Base-by-base conservation (phyloP, 345 rosid genomes). In the Anacardium occidentale region DNA sequence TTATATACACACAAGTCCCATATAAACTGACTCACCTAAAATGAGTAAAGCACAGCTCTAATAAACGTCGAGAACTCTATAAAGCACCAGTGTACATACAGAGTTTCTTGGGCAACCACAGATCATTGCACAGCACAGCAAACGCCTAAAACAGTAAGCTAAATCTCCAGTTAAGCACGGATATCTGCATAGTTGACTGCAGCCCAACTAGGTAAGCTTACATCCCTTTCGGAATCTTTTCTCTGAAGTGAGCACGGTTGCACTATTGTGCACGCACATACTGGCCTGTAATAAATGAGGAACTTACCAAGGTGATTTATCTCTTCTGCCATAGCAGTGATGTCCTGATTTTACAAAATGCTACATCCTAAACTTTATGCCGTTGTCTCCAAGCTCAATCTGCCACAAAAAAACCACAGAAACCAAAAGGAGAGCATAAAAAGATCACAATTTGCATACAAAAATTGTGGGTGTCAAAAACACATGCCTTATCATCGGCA, bases 401-500 rank as follows among this genome's bases (percentile, higher is more conserved):
- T 83, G 85, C 68, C 40, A 68, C 59, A 62, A 48, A 62, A 37
- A n/a, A 66, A 62, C 50, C 57, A 71, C 7, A 64, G 13, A 78
- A 56, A 74, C 55, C 67, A 78, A 76, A 51, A 64, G 40, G 62
- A 70, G 74, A 75, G 81, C 79, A 73, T 73, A 75, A 80, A 83
- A 80, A 82, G 60, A 68, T 71, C 80, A 76, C 68, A 47, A 73
- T 77, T 75, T 64, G 79, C 64, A 73, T 47, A 62, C 54, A 63
- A 68, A 78, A 67, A 53, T 10, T n/a, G 40, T 10, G 75, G 79
- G 85, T 79, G 81, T 71, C 59, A 78, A 79, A 82, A 78, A 74
- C 62, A 78, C 88, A 82, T 83, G 90, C 91, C 93, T 87, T 76
- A 73, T 83, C 74, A 77, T 72, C 75, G 86, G 84, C 82, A 75